A percentile compares a stretch with the other conserved stretches of the same genome.
These are phyloP conservation scores for Hericium rajendrae DNA, from an alignment of 768 basidiomycete genomes.

Conservation along the genomic window DNA sequence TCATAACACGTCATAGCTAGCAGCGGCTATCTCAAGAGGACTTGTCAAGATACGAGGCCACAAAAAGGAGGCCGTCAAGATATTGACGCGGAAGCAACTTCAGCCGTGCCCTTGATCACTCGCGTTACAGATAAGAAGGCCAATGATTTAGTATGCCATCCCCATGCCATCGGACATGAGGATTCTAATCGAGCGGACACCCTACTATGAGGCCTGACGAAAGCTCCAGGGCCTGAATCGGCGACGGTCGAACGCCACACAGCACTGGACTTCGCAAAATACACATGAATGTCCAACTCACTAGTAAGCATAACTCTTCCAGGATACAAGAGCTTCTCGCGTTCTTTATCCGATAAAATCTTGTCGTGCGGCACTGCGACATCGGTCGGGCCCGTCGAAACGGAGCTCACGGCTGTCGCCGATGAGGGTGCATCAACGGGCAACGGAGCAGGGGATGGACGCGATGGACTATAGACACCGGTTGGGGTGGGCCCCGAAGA, in stretches of 20 bases:
- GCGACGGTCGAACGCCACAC: background rate
- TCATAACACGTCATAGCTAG: too few relatives aligned
- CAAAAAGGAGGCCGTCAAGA: too few relatives aligned
- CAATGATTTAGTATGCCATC: too few relatives aligned
- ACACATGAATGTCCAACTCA: slow-evolving; percentile 31
- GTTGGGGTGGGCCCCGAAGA: slow-evolving; percentile 20
- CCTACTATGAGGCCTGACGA: too few relatives aligned
- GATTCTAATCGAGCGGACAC: too few relatives aligned
- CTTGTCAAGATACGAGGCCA: too few relatives aligned
- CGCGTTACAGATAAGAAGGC: too few relatives aligned
- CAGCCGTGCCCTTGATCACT: too few relatives aligned
- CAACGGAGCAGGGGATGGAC: slow-evolving; percentile 22
- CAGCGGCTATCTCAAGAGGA: too few relatives aligned
- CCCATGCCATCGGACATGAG: too few relatives aligned
- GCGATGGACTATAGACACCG: slow-evolving; percentile 20
- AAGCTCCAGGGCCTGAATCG: too few relatives aligned
- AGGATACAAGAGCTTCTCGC: slow-evolving; percentile 72
- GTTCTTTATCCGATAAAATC: slow-evolving; percentile 42
- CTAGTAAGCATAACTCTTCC: slow-evolving; percentile 78
- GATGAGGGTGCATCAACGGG: slow-evolving; percentile 18
- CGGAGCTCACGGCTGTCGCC: slow-evolving; percentile 18
- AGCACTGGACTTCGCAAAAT: background rate
- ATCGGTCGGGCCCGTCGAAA: slow-evolving; percentile 6
- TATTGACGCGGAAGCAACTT: too few relatives aligned
- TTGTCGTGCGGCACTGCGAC: slow-evolving; percentile 7